These are phyloP conservation scores for Serendipita sp. DNA, from an alignment of 768 basidiomycete genomes.

Conservation along the genomic window DNA sequence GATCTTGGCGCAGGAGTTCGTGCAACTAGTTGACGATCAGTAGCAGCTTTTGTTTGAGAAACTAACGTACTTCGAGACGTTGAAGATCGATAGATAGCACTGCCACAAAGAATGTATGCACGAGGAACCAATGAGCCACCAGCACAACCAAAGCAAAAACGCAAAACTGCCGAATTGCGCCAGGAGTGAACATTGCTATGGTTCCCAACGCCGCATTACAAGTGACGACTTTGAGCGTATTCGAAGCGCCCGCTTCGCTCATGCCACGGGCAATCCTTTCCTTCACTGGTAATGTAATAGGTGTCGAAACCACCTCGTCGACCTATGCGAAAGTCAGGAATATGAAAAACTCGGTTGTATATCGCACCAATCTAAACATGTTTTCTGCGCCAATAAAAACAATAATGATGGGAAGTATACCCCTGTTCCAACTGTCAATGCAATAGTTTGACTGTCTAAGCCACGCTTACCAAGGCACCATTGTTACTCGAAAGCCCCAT, in stretches of 20 bases:
- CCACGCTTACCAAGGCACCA: constrained; percentile 67
- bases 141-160: constrained; percentile 85
- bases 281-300: constrained; percentile 75
- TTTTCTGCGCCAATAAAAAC: constrained; percentile 94
- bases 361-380: constrained; percentile 79
- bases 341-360: constrained; percentile 5
- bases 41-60: not conserved
- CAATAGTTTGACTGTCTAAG: not conserved
- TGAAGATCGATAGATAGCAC: constrained; percentile 94
- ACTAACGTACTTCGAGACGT: constrained; percentile 52
- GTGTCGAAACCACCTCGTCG: constrained; percentile 69
- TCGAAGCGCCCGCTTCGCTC: constrained; percentile 76
- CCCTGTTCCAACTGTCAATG: constrained; percentile 29
- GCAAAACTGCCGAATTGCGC: constrained; percentile 80
- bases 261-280: constrained; percentile 84
- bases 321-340: constrained; percentile 32
- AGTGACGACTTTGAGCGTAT: constrained; percentile 78
- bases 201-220: constrained; percentile 69
- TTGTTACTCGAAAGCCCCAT: constrained; percentile 71
- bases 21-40: constrained; percentile 38
- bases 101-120: constrained; percentile 89
- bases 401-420: constrained; percentile 81
- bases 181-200: constrained; percentile 47
- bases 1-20: constrained; percentile 65
- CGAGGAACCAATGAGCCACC: constrained; percentile 92